Evolutionary conservation across 2,329 filamentous ascomycete species (phyloP), one percentile per base, ranked within the genome.

Genomic region (Sporothrix mexicana): DNA sequence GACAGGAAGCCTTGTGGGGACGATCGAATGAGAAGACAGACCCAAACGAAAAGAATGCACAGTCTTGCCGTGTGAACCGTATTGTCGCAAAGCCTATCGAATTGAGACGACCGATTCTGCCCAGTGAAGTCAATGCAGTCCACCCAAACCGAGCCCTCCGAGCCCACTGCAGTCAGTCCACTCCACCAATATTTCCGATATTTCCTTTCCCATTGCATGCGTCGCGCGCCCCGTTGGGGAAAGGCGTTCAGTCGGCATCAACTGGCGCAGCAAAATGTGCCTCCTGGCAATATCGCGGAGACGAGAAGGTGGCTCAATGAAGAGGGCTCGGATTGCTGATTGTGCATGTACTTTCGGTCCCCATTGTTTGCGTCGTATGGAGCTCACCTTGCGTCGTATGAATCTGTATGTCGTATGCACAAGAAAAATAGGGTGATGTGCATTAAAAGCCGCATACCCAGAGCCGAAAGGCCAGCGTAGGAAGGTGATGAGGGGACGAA

Each of bases 241-340:
- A 70, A 61, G 57, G 55, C 55, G 55, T 53, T 64, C 57, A 71
- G 69, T 55, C 55, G n/a, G 69, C 55, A 51, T 41, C 69, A 43
- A 57, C 45, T 55, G 69, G 69, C 69, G 57, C 57, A 71, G 69
- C 10, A 2, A 7, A 36, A 36, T n/a, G 30, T 36, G 30, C 30
- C 30, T 36, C 30, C 30, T 36, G 30, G 3, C 30, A 36, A 36
- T 36, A 36, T 66, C 41, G n/a, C n/a, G n/a, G n/a, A n/a, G n/a
- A n/a, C n/a, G n/a, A n/a, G n/a, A n/a, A n/a, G n/a, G n/a, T n/a
- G n/a, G n/a, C n/a, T n/a, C n/a, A n/a, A n/a, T n/a, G n/a, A n/a
- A n/a, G 41, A 6, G 36, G 41, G 45, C n/a, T 43, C 57, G 1
- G 17, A 45, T 20, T 12, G 53, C 9, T 7, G 41, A n/a, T 20